Evolutionary conservation across 768 basidiomycete species (phyloP).

Genomic region (Lactarius evosmus): DNA sequence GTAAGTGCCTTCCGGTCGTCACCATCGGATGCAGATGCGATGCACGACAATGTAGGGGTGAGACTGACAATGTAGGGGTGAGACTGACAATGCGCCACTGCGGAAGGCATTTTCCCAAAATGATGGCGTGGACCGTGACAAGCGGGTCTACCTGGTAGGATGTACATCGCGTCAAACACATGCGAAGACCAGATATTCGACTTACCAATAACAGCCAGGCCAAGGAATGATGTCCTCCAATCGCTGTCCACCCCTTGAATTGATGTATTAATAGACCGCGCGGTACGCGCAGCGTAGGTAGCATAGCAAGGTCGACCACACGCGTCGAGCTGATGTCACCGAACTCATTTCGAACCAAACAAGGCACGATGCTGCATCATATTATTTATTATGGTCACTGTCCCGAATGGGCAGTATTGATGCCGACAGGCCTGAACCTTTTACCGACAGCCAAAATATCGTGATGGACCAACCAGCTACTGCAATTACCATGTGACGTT

Average conservation of each 20-base stretch:
- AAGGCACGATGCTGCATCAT: not conserved
- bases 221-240: not conserved
- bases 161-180: not conserved
- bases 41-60: not conserved
- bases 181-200: not conserved
- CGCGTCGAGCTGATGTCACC: not conserved
- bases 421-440: not conserved
- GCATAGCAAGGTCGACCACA: not conserved
- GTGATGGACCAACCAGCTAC: not conserved
- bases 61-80: not conserved
- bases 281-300: not conserved
- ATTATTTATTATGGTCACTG: not conserved
- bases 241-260: not conserved
- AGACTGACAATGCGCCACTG: not conserved
- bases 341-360: not conserved
- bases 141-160: not conserved
- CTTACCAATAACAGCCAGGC: not conserved
- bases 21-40: not conserved
- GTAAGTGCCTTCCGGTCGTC: not conserved
- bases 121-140: not conserved
- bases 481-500: not conserved
- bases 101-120: too few species aligned
- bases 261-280: not conserved
- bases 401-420: not conserved
- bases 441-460: not conserved